These are phyloP conservation scores for Solanum peruvianum DNA, from an alignment of 257 asterid genomes.

Conservation along the genomic window DNA sequence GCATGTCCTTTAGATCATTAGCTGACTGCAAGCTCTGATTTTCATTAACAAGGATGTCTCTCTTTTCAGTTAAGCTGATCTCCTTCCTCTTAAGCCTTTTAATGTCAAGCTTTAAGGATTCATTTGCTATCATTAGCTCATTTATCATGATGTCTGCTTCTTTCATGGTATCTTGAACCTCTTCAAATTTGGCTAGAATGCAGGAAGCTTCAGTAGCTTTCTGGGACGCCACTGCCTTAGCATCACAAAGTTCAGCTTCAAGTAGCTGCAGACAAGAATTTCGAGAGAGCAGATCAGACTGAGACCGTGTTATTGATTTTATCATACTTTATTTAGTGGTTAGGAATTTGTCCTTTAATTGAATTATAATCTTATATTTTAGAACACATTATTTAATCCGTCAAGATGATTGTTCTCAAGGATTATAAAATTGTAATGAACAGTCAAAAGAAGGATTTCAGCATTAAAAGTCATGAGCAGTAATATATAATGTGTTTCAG, in stretches of 20 bases:
- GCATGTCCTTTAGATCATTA: constrained; percentile 37
- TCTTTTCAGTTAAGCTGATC: constrained; percentile 23
- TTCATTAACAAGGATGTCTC: constrained; percentile 32
- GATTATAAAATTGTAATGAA: background rate
- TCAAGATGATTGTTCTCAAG: background rate
- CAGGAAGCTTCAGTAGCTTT: constrained; percentile 81
- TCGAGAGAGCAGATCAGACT: background rate
- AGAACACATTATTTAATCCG: background rate
- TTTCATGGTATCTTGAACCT: constrained; percentile 75
- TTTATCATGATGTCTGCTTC: constrained; percentile 91
- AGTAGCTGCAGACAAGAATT: constrained; percentile 36
- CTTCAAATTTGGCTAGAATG: constrained; percentile 77
- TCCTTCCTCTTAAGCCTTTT: constrained; percentile 45
- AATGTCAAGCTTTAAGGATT: constrained; percentile 56
- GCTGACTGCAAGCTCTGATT: constrained; percentile 48
- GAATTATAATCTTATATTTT: background rate
- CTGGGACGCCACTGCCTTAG: constrained; percentile 63
- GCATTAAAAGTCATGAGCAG: background rate
- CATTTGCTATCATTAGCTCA: constrained; percentile 82
- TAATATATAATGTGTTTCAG: background rate
- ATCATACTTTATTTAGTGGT: background rate
- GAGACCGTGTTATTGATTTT: background rate
- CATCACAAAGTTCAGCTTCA: constrained; percentile 71
- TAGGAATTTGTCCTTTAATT: background rate
- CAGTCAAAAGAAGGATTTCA: background rate